A percentile compares a stretch with the other conserved stretches of the same genome.
Conservation (phyloP, 2,329 filamentous ascomycete genomes). For the Colletotrichum truncatum region DNA sequence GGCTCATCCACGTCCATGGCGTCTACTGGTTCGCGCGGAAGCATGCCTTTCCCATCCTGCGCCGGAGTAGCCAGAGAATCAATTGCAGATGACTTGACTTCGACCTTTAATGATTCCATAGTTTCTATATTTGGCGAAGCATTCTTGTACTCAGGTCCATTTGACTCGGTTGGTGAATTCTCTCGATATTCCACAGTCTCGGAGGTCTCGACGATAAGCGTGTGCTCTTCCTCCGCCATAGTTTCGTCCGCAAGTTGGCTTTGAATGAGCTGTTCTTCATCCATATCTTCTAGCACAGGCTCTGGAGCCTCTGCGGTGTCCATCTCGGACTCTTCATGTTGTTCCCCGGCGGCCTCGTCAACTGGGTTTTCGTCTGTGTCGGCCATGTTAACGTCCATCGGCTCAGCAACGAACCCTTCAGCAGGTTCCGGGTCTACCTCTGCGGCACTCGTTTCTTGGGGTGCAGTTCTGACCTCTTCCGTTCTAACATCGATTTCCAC, state of each 20-base stretch:
- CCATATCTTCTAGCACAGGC: background rate
- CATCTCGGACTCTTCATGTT: slow-evolving; percentile 2
- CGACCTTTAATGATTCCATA: background rate
- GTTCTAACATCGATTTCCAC: background rate
- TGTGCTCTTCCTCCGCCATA: slow-evolving; percentile 49
- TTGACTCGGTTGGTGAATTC: background rate
- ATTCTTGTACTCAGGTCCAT: background rate
- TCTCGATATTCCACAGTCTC: background rate
- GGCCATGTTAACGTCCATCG: slow-evolving; percentile 19
- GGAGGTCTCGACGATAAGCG: slow-evolving; percentile 17
- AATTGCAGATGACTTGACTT: background rate
- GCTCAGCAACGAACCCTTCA: background rate
- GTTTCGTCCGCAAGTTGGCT: slow-evolving; percentile 27
- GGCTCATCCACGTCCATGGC: slow-evolving; percentile 20
- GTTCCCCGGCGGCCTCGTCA: background rate
- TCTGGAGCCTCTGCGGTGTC: slow-evolving; percentile 25
- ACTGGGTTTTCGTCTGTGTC: slow-evolving; percentile 22
- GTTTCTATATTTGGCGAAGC: background rate
- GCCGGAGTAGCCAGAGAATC: background rate
- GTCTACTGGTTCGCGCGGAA: background rate
- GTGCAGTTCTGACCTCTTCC: background rate
- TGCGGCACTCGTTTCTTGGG: background rate
- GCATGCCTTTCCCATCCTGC: background rate
- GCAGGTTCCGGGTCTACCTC: slow-evolving; percentile 9
- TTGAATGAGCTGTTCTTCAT: slow-evolving; percentile 1